Base-by-base conservation (phyloP, 2,329 filamentous ascomycete genomes). In the Aschersonia sp. region DNA sequence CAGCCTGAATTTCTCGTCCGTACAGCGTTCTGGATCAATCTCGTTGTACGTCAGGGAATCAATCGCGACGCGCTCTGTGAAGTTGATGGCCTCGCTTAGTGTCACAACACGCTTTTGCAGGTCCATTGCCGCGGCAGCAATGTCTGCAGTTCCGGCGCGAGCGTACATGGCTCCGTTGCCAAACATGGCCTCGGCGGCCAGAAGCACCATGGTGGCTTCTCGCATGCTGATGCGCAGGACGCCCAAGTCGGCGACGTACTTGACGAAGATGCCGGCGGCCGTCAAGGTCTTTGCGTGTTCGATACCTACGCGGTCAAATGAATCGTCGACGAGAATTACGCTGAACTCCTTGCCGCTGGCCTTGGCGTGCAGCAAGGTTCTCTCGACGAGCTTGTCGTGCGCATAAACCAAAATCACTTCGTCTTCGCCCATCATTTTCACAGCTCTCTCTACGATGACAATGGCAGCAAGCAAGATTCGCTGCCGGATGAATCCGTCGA, bases 1-100 rank as follows among this genome's bases (percentile, higher is more conserved):
- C 51, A 96, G 74, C 14, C 76, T 65, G 60, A 79, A 77, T 4
- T 64, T 67, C 40, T 69, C 68, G 14, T 67, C 65, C 12, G 71
- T 68, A 67, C 67, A 87, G 73, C 63, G 84, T 78, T 65, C 87
- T 59, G 63, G 89, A 75, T 66, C 88, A 52, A 96, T 83, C 69
- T 98, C 92, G 63, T 98, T 98, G 58, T 87, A 83, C 42, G 92
- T 90, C 54, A 97, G 86, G 30, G 87, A 90, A 66, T 97, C 92
- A 11, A 94, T 79, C 6, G 87, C 85, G 9, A 96, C 87, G 49
- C 87, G 83, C 81, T 68, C 76, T 32, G 58, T 92, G 63, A 97
- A 96, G 67, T 97, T 98, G 68, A 97, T 82, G 4, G 85, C 92
- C 68, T 97, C 90, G 63, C 87, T 95, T 50, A 94, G 84, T 4